Base-by-base conservation (phyloP, 2,329 filamentous ascomycete species). In the Cordyceps cicadae region DNA sequence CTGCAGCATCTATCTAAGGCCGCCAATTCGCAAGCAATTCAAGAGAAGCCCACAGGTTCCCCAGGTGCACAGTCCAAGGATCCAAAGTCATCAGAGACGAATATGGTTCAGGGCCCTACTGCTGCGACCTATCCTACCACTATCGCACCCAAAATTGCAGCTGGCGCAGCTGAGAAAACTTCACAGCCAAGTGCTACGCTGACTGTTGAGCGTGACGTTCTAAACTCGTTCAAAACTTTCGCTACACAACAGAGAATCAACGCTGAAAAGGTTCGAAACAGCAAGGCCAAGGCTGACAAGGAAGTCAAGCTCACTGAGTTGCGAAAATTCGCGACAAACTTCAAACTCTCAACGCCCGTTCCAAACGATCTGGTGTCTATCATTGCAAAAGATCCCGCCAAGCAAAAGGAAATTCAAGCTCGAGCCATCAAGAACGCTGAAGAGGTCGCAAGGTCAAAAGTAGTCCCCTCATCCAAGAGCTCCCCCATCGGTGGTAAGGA, bases 341-440 rank as follows among this genome's bases (percentile, higher is more conserved):
- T 99, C 80, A 97, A 97, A 76, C 83, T 99, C 19, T 88, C 89
- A 54, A 97, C 93, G 3, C 92, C 92, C 6, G 92, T 99, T 12
- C 94, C 94, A 1, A 87, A 84, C 56, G 94, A 99, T 73, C 77
- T 99, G 41, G 92, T 99, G 32, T 88, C 90, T 1, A 99, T 99
- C 66, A 88, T 99, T 63, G 93, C 94, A 62, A 99, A 97, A 72
- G 94, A 99, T 70, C 92, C 92, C n/a, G 82, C 79, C 51, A 99
- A 97, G 77, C 94, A 97, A 74, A 87, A 92, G 69, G 86, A 92
- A 70, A 97, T 99, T 64, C 88, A 96, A 69, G 88, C 92, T 67
- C 95, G 92, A 73, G 91, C 91, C 1, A 85, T 90, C 63, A 84
- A 86, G 69, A 88, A 93, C 66, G 87, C 86, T 2, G 86, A 90